Conservation (phyloP, 2,329 filamentous ascomycete genomes). For the Trichophaea hybrida region DNA sequence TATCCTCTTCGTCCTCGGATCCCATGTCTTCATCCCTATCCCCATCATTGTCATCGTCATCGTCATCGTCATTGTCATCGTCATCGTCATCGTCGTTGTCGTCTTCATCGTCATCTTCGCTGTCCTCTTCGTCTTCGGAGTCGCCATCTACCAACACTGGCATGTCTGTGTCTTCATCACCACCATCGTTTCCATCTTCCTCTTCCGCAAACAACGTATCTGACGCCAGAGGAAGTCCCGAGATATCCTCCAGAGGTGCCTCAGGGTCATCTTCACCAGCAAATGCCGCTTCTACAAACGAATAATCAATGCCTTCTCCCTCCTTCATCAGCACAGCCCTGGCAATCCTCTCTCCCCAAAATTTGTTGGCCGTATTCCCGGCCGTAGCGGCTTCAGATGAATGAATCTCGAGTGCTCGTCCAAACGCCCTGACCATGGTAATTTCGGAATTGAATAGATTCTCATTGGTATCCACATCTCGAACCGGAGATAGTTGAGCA, state of each 20-base stretch:
- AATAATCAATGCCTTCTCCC: slow-evolving; percentile 42
- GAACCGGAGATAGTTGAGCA: background rate
- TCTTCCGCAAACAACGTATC: no score
- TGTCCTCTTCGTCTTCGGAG: slow-evolving; percentile 28
- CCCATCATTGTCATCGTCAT: slow-evolving; percentile 24
- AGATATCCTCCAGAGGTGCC: no score
- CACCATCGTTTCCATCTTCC: no score
- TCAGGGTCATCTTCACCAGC: slow-evolving; percentile 26
- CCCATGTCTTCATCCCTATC: slow-evolving; percentile 29
- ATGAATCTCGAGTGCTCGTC: slow-evolving; percentile 5
- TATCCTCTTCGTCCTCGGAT: slow-evolving; percentile 29
- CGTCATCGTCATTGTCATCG: slow-evolving; percentile 21
- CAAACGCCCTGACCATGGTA: slow-evolving; percentile 28
- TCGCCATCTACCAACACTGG: slow-evolving; percentile 25
- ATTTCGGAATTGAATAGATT: slow-evolving; percentile 33
- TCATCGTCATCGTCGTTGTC: slow-evolving; percentile 22
- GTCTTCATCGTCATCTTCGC: slow-evolving; percentile 20
- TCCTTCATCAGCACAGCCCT: slow-evolving; percentile 45
- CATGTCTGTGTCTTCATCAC: no score
- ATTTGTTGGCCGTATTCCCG: slow-evolving; percentile 32
- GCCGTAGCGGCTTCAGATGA: slow-evolving; percentile 18
- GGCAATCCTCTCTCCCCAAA: slow-evolving; percentile 47
- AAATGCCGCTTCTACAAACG: slow-evolving; percentile 45
- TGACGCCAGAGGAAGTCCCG: no score
- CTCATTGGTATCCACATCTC: slow-evolving; percentile 14